Evolutionary conservation across 2,329 filamentous ascomycete genomes (phyloP), one percentile per base, ranked within the genome.

Genomic region (Calycina herbarum): DNA sequence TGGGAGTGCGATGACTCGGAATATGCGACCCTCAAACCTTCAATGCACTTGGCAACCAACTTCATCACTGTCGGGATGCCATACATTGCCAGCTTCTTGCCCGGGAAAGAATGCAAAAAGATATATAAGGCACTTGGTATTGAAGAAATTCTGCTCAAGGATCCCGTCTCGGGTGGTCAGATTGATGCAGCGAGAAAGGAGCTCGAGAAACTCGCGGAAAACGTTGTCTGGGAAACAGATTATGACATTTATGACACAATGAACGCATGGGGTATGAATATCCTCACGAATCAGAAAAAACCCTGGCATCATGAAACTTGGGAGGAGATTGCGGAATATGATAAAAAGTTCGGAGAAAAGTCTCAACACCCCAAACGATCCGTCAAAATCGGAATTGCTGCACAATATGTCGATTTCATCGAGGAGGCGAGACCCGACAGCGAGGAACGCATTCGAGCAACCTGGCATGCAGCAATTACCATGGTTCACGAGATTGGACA

Each of bases 401-500:
- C 56, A 31, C 65, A 74, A 58, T 72, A 73, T 64, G 40, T 72
- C 2, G 61, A 70, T n/a, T 67, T 68, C 10, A 57, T 74, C 13
- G 65, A 60, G 56, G 62, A 58, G 5, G 66, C 62, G 13, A 8
- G 59, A 2, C 7, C 15, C 3, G 40, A 64, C 8, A 70, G 61
- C 54, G 71, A 74, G 56, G 54, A 65, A 15, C 63, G 67, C 63
- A 57, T 72, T 17, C 69, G 70, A 29, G 68, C 71, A 15, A 57
- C 63, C 10, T 74, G 74, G 57, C 68, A 72, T 59, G 69, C 71
- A 2, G 73, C 65, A 13, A 57, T 72, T 2, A 74, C 73, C 17
- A 71, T 75, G 59, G 66, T 66, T 1, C 73, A 75, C 59, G 73
- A 75, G 56, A 58, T 75, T 33, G 73, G 69, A 1, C 72, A 75